Base-by-base conservation (phyloP, 2,329 filamentous ascomycete species). In the Epichloe glyceriae region DNA sequence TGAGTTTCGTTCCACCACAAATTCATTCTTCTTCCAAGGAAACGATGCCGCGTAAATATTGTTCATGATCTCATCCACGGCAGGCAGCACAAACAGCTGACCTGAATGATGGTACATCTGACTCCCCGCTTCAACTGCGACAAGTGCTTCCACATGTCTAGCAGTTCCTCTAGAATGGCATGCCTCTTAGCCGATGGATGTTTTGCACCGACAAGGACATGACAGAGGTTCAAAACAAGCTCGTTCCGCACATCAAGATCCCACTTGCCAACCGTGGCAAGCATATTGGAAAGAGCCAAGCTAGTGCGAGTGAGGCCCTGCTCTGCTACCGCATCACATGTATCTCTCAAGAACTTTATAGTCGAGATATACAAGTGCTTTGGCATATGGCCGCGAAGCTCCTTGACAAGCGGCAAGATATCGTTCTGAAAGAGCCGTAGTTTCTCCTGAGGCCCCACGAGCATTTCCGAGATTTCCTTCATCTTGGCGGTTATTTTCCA, bases 131-230 rank as follows among this genome's bases (percentile, higher is more conserved):
- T 61, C 39, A 69, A 54, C 47, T 65, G 63, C 1, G 68, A 67
- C 14, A 69, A 52, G 50, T 67, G 64, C 55, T 63, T 62, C 68
- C 68, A 70, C 49, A 69, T 51, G 12, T 59, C 58, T 33, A 67
- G 39, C 4, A 69, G 56, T 53, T 69, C 64, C 0, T 58, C 49
- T 40, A 63, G 46, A 17, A 65, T 20, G 42, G 34, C 47, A 1
- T 46, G 52, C 22, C 61, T 58, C 5, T 54, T 40, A 2, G 43
- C 30, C 6, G 50, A 50, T 3, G 52, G 34, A 30, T 58, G 52
- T 39, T 57, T 55, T 4, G 40, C n/a, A n/a, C 51, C 49, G n/a
- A 54, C 35, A 42, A 62, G 46, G 8, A 35, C 51, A 30, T 57
- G 57, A 52, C 66, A 69, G 30, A 68, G 53, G 43, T 57, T 67